Base-by-base conservation (phyloP, 179 eudicot species). In the Monotropa hypopitys region DNA sequence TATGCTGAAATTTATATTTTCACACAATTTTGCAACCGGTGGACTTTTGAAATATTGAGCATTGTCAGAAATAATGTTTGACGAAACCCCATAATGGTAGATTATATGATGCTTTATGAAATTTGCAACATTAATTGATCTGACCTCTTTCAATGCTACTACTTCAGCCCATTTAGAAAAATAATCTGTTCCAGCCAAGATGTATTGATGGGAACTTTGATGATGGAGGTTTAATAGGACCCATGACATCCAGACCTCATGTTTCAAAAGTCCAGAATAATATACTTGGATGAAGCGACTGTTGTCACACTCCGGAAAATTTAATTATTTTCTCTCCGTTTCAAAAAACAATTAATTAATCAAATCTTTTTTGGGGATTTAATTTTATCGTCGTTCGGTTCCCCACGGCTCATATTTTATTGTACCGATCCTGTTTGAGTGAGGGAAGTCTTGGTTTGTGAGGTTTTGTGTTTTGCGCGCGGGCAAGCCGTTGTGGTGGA, bases 151-250 rank as follows among this genome's bases (percentile, higher is more conserved):
- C 7, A 62, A 23, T 9, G 63, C 12, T 0, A 59, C 30, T 28
- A 35, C 66, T 9, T 59, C 66, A 11, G 16, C 45, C 70, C 70
- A 65, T 65, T 65, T 65, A 13, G 70, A 65, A 65, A 65, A 68
- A 46, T 40, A 68, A n/a, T 68, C 50, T 0, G 72, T 40, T 26
- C 49, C 30, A 0, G 50, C 72, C 28, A 68, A 21, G 7, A 68
- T 40, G 6, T 68, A 68, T 42, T 68, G 28, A 12, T 68, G 50
- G 21, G 32, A 68, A 18, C 7, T n/a, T 28, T 20, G 72, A 68
- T 40, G 72, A 40, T 7, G 28, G 50, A 38, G 72, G 50, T 11
- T 40, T 20, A n/a, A 68, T 7, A 40, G 50, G 28, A 8, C 30
- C 72, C 49, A 68, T 68, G 13, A n/a, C 50, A n/a, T 40, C 50